A percentile compares a stretch with the other conserved stretches of the same genome.
These are phyloP conservation scores for Marchantia polymorpha DNA, from an alignment of 225 moss, liverwort and hornwort species.

Conservation along the genomic window DNA sequence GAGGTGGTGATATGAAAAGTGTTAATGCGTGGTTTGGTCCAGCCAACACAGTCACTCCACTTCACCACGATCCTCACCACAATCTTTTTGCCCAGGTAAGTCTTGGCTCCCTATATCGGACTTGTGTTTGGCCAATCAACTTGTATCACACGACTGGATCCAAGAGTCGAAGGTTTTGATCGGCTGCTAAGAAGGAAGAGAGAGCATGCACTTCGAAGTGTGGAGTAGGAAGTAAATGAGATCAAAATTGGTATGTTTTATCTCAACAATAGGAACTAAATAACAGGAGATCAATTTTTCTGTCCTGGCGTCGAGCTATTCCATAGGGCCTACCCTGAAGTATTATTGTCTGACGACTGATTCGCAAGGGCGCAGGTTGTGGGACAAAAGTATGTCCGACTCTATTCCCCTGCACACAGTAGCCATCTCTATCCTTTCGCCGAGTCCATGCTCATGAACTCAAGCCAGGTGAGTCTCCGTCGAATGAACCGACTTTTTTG, in stretches of 20 bases:
- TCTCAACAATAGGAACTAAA: too few relatives aligned
- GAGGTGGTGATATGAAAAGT: conserved; percentile 79
- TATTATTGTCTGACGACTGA: neutral
- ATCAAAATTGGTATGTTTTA: too few relatives aligned
- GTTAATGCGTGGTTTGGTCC: conserved; percentile 96
- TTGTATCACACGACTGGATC: neutral
- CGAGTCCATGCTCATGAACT: conserved; percentile 89
- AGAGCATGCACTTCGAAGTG: too few relatives aligned
- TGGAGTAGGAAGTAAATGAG: too few relatives aligned
- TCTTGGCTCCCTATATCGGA: neutral
- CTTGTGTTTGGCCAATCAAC: neutral
- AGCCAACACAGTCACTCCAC: conserved; percentile 74
- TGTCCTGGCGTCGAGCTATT: too few relatives aligned
- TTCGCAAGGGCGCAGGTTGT: conserved; percentile 58
- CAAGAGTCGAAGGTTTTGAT: neutral
- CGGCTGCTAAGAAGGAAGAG: too few relatives aligned
- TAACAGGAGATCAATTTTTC: too few relatives aligned
- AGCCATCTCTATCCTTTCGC: conserved; percentile 66
- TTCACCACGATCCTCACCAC: conserved; percentile 90
- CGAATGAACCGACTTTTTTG: neutral
- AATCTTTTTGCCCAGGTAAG: conserved; percentile 87
- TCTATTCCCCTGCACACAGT: conserved; percentile 64
- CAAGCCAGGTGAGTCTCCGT: conserved; percentile 67
- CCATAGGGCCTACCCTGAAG: too few relatives aligned
- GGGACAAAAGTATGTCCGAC: conserved; percentile 82